A percentile compares a stretch with the other conserved stretches of the same genome.
Evolutionary conservation across 768 basidiomycete genomes (phyloP).

Genomic region (Galerina marginata): DNA sequence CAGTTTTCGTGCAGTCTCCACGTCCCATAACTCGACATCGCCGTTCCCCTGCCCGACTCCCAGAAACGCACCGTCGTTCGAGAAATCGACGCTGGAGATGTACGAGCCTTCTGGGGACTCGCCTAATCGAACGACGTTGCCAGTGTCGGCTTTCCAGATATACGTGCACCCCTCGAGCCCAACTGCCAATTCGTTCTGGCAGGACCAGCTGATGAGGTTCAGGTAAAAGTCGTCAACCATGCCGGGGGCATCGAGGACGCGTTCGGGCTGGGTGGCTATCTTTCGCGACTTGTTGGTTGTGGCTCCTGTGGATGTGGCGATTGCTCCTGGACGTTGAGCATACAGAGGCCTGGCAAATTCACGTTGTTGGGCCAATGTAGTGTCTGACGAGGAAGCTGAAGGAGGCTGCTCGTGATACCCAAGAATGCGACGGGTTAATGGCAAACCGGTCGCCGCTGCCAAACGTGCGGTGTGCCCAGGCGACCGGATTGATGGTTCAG

Average conservation of each 20-base stretch:
- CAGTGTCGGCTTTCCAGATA: constrained; percentile 93
- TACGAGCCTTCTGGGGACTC: constrained; percentile 79
- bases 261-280: constrained; percentile 85
- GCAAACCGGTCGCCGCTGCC: constrained; percentile 75
- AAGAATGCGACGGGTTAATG: constrained; percentile 80
- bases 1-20: constrained; percentile 75
- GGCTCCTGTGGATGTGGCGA: constrained; percentile 68
- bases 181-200: constrained; percentile 86
- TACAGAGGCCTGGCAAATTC: constrained; percentile 80
- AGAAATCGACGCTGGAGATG: constrained; percentile 79
- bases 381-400: constrained; percentile 71
- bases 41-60: constrained; percentile 83
- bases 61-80: constrained; percentile 80
- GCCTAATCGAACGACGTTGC: constrained; percentile 77
- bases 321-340: constrained; percentile 63
- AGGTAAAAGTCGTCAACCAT: constrained; percentile 97
- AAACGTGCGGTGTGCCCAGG: constrained; percentile 83
- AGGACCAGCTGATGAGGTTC: constrained; percentile 91
- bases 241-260: constrained; percentile 95
- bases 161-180: constrained; percentile 88
- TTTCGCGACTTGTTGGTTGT: constrained; percentile 76
- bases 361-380: constrained; percentile 75
- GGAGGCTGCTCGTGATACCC: constrained; percentile 91
- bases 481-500: constrained; percentile 63
- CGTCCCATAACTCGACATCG: constrained; percentile 95